Evolutionary conservation across 2,329 filamentous ascomycete genomes (phyloP).

Genomic region (Chalaropsis ovoidea): DNA sequence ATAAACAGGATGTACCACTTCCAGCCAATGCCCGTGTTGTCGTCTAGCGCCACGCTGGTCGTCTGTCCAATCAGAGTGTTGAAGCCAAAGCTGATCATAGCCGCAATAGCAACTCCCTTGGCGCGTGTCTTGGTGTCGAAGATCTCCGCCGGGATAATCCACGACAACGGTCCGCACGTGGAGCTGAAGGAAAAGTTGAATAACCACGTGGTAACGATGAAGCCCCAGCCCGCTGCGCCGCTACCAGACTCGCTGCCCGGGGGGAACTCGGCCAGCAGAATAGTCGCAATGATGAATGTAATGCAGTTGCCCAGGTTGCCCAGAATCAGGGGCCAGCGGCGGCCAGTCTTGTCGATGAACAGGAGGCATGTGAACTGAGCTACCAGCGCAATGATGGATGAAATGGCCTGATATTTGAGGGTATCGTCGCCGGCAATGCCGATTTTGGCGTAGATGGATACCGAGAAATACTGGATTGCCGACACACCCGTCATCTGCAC

Average conservation of each 20-base stretch:
- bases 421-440: slow-evolving; percentile 56
- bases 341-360: slow-evolving; percentile 58
- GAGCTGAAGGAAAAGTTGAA: slow-evolving; percentile 70
- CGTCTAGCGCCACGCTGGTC: slow-evolving; percentile 45
- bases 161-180: slow-evolving; percentile 56
- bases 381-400: slow-evolving; percentile 57
- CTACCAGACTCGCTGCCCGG: slow-evolving; percentile 29
- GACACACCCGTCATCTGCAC: slow-evolving; percentile 68
- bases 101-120: slow-evolving; percentile 65
- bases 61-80: slow-evolving; percentile 62
- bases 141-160: slow-evolving; percentile 58
- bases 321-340: slow-evolving; percentile 59
- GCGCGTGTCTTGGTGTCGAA: slow-evolving; percentile 67
- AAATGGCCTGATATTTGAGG: slow-evolving; percentile 67
- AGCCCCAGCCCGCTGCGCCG: slow-evolving; percentile 54
- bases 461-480: slow-evolving; percentile 66
- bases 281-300: slow-evolving; percentile 59
- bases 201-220: slow-evolving; percentile 63
- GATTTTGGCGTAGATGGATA: slow-evolving; percentile 57
- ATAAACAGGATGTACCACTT: slow-evolving; percentile 41
- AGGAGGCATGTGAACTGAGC: slow-evolving; percentile 59
- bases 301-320: slow-evolving; percentile 63
- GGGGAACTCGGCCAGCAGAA: slow-evolving; percentile 48
- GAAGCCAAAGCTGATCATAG: slow-evolving; percentile 63
- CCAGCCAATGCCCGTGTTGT: slow-evolving; percentile 38